A percentile compares a stretch with the other conserved stretches of the same genome.
Conservation (phyloP, 2,329 filamentous ascomycete species). For the Xylaria sp. region DNA sequence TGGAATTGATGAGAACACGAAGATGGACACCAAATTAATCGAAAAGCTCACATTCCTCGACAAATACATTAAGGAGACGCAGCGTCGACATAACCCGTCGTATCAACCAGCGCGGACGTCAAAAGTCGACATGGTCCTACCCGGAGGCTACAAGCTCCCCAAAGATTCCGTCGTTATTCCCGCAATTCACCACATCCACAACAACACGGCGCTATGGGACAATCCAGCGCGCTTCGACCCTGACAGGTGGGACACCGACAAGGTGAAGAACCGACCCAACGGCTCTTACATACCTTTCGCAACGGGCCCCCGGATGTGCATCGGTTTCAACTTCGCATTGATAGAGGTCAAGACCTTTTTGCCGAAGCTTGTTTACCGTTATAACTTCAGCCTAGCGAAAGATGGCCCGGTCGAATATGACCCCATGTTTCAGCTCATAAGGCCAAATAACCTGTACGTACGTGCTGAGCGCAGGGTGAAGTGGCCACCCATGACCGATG, state of each 20-base stretch:
- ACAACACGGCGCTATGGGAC: conserved; percentile 66
- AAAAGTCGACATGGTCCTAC: conserved; percentile 65
- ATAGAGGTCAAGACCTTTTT: conserved; percentile 69
- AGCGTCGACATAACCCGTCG: conserved; percentile 68
- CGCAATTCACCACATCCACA: conserved; percentile 61
- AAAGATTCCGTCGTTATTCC: conserved; percentile 63
- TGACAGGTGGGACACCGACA: conserved; percentile 66
- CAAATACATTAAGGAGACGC: conserved; percentile 69
- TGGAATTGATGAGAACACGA: conserved; percentile 55
- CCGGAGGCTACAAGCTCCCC: conserved; percentile 67
- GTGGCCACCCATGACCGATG: conserved; percentile 54
- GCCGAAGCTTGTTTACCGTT: conserved; percentile 67
- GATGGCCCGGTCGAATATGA: conserved; percentile 66
- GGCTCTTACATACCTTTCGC: conserved; percentile 69
- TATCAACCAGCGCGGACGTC: conserved; percentile 70
- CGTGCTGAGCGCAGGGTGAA: conserved; percentile 59
- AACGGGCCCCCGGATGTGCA: conserved; percentile 65
- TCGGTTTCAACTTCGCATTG: conserved; percentile 73
- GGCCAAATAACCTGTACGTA: conserved; percentile 65
- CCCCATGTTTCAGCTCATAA: conserved; percentile 67
- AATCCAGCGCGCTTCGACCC: conserved; percentile 68
- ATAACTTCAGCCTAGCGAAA: conserved; percentile 63
- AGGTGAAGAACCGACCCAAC: conserved; percentile 60
- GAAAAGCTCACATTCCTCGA: conserved; percentile 63
- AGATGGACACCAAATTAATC: conserved; percentile 59